phyloP scores from a whole-genome alignment of 495 filamentous ascomycete genomes.

The Xylaria grammica region DNA sequence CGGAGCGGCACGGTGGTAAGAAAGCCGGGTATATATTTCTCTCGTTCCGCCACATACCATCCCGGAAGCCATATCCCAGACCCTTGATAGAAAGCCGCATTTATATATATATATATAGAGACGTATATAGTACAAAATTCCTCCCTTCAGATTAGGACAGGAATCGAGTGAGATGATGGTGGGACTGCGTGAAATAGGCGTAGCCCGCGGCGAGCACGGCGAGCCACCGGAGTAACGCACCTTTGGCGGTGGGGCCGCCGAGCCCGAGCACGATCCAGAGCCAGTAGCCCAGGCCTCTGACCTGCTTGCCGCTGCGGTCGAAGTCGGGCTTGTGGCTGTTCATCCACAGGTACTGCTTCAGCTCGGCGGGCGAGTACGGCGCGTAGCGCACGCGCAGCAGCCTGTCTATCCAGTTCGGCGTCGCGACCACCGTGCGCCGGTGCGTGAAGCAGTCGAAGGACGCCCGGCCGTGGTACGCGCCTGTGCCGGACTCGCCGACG shows the following conservation, averaged over 20 bases:
- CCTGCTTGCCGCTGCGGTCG: constrained; percentile 72
- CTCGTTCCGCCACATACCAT: not conserved
- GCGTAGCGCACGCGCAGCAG: constrained; percentile 80
- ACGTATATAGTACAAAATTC: not conserved
- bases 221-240: constrained; percentile 55
- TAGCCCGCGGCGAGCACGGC: constrained; percentile 41
- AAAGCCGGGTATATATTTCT: constrained; percentile 7
- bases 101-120: too few species aligned
- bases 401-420: constrained; percentile 80
- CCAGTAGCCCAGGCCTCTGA: constrained; percentile 57
- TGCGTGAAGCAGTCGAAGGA: constrained; percentile 88
- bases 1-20: not conserved
- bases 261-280: constrained; percentile 48
- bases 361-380: constrained; percentile 63
- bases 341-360: constrained; percentile 62
- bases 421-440: constrained; percentile 73
- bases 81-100: too few species aligned
- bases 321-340: constrained; percentile 73
- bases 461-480: constrained; percentile 81
- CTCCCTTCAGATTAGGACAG: not conserved
- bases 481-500: constrained; percentile 83
- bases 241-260: constrained; percentile 51
- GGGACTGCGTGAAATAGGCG: constrained; percentile 27
- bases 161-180: constrained; percentile 1
- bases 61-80: too few species aligned